Evolutionary conservation across 1,284 basidiomycete species (phyloP).

Genomic region (Apiotrichum porosum): DNA sequence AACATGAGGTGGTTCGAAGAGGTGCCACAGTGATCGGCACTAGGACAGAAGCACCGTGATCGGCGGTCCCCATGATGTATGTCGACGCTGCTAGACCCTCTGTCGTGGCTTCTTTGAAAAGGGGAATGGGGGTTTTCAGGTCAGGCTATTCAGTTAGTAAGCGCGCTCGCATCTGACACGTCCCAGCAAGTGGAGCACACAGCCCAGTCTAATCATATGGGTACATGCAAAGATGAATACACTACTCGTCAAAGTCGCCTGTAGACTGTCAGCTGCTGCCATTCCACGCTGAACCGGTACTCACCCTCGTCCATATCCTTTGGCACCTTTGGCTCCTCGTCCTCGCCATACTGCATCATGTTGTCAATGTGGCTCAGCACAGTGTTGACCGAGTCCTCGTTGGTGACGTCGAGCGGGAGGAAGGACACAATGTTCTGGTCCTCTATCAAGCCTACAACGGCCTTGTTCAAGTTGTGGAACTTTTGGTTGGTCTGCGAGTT

Average conservation of each 20-base stretch:
- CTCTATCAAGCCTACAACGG: slow-evolving; percentile 83
- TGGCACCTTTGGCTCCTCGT: slow-evolving; percentile 81
- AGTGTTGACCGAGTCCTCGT: slow-evolving; percentile 81
- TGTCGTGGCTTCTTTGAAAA: no score
- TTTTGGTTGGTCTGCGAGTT: slow-evolving; percentile 68
- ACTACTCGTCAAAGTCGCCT: slow-evolving; percentile 17
- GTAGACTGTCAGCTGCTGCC: neutral
- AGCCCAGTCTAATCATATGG: no score
- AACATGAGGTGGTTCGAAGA: no score
- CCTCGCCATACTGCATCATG: slow-evolving; percentile 93
- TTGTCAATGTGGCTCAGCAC: slow-evolving; percentile 95
- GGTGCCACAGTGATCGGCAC: no score
- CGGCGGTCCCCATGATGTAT: no score
- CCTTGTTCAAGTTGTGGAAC: slow-evolving; percentile 90
- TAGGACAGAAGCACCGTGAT: no score
- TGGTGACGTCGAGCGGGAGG: slow-evolving; percentile 85
- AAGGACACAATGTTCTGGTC: slow-evolving; percentile 98
- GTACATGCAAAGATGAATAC: no score
- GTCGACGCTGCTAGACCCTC: no score
- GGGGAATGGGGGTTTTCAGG: no score
- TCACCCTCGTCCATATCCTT: slow-evolving; percentile 84
- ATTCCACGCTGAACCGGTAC: neutral
- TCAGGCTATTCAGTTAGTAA: no score
- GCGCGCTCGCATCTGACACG: no score
- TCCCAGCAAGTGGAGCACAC: no score